Base-by-base conservation (phyloP, 1,284 basidiomycete species). In the Acaromyces ingoldii region DNA sequence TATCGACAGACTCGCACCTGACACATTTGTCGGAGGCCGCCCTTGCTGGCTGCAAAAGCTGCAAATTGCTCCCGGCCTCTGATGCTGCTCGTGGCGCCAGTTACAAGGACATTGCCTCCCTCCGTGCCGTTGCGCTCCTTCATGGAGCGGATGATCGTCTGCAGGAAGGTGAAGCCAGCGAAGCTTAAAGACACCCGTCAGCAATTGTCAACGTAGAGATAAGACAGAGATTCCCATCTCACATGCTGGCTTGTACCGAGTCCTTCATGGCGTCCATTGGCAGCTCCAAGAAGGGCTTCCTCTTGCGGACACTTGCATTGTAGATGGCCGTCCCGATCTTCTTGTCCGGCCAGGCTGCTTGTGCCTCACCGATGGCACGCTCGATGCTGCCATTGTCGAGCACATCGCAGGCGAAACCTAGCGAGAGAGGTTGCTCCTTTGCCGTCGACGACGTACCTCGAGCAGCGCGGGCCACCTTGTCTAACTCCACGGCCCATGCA, bases 41-140 rank as follows among this genome's bases (percentile, higher is more conserved):
- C 53, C 37, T 68, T 70, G 36, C 58, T 57, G 5, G 65, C 60
- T 1, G 63, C 62, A 43, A 70, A 70, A 4, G 57, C 60, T 24
- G 63, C 65, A 51, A 70, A 70, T 2, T 57, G 56, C 22, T 61
- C 60, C n/a, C 63, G 49, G 1, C 67, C 67, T 10, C 67, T 44
- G 0, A 53, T 64, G 21, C 54, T 55, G 17, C 52, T 57, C 2
- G 65, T 67, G 3, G 67, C 67, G 7, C 67, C 67, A 1, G 67
- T 70, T 3, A 67, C 65, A 15, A 70, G 43, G 30, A 70, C 36
- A 13, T 10, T 58, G 4, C 65, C 67, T 6, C 67, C 65, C 11
- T 10, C 21, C 6, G n/a, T 19, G 41, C 28, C 40, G 6, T 44
- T 50, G 11, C 25, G 17, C 19, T 36, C 13, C 7, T 51, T 51